Conservation (phyloP, 495 filamentous ascomycete species). For the Lichenothelia convexa region DNA sequence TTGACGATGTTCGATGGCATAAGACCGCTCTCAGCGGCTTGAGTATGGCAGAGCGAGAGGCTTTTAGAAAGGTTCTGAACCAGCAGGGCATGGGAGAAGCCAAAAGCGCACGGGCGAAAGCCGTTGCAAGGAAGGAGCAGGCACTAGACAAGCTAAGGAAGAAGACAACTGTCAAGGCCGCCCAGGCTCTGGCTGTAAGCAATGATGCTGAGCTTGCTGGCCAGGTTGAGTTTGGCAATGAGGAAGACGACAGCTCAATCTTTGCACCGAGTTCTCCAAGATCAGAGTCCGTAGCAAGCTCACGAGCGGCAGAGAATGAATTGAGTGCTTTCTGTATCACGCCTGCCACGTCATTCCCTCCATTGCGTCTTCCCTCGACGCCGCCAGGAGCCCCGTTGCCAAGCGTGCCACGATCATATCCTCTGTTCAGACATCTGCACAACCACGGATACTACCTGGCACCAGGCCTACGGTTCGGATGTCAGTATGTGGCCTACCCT, state of each 20-base stretch:
- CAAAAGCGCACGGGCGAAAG: constrained; percentile 23
- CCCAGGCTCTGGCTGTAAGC: too few species aligned
- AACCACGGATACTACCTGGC: constrained; percentile 65
- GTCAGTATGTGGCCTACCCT: constrained; percentile 83
- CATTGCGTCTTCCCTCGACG: constrained; percentile 23
- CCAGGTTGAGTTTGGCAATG: constrained; percentile 29
- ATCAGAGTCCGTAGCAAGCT: background rate
- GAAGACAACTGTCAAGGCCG: background rate
- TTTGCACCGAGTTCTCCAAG: background rate
- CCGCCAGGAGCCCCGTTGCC: constrained; percentile 17
- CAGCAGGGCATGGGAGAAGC: constrained; percentile 28
- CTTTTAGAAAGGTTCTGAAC: constrained; percentile 12
- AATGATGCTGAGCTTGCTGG: constrained; percentile 11
- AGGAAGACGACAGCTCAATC: constrained; percentile 8
- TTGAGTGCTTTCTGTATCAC: constrained; percentile 31
- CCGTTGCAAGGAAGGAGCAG: constrained; percentile 23
- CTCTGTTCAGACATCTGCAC: constrained; percentile 64
- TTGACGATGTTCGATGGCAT: constrained; percentile 57
- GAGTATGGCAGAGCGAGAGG: constrained; percentile 32
- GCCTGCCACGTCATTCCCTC: constrained; percentile 40
- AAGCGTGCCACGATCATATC: constrained; percentile 32
- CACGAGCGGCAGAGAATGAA: constrained; percentile 2
- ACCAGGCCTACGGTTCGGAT: constrained; percentile 86
- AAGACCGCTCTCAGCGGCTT: constrained; percentile 36
- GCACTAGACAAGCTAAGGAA: constrained; percentile 14